A percentile compares a stretch with the other conserved stretches of the same genome.
These are phyloP conservation scores for Candida ascalaphidarum DNA, from an alignment of 805 yeast species.

Conservation along the genomic window DNA sequence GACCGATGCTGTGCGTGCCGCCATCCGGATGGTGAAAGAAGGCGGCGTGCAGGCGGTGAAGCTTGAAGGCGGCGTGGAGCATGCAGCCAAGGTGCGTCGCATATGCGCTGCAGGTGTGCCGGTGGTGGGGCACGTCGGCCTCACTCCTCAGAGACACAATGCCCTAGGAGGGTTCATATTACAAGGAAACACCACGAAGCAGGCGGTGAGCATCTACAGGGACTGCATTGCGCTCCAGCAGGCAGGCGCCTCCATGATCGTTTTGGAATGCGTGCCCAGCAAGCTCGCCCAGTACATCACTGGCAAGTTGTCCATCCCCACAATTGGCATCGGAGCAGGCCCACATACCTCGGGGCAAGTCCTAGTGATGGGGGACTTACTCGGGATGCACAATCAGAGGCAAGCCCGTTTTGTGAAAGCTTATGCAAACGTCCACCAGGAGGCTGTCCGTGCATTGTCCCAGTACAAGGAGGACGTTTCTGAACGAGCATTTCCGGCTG, in stretches of 20 bases:
- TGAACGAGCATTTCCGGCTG: slow-evolving; percentile 48
- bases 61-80: slow-evolving; percentile 71
- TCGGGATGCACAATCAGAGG: slow-evolving; percentile 72
- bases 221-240: slow-evolving; percentile 65
- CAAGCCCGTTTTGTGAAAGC: slow-evolving; percentile 70
- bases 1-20: slow-evolving; percentile 53
- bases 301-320: slow-evolving; percentile 53
- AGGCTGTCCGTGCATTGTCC: slow-evolving; percentile 43
- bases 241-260: slow-evolving; percentile 69
- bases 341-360: slow-evolving; percentile 80
- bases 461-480: slow-evolving; percentile 56
- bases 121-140: slow-evolving; percentile 84
- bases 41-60: slow-evolving; percentile 69
- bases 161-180: slow-evolving; percentile 80
- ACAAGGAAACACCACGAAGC: slow-evolving; percentile 57
- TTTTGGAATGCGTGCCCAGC: slow-evolving; percentile 83
- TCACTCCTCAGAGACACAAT: slow-evolving; percentile 83
- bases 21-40: slow-evolving; percentile 43
- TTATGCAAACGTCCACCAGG: slow-evolving; percentile 44
- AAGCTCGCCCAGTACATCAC: slow-evolving; percentile 62
- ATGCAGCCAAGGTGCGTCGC: slow-evolving; percentile 42
- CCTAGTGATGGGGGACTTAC: slow-evolving; percentile 73
- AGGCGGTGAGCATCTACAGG: slow-evolving; percentile 48
- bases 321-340: slow-evolving; percentile 97
- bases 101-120: slow-evolving; percentile 72